Evolutionary conservation across 1,284 basidiomycete species (phyloP).

Genomic region (Ceratobasidium sp.): DNA sequence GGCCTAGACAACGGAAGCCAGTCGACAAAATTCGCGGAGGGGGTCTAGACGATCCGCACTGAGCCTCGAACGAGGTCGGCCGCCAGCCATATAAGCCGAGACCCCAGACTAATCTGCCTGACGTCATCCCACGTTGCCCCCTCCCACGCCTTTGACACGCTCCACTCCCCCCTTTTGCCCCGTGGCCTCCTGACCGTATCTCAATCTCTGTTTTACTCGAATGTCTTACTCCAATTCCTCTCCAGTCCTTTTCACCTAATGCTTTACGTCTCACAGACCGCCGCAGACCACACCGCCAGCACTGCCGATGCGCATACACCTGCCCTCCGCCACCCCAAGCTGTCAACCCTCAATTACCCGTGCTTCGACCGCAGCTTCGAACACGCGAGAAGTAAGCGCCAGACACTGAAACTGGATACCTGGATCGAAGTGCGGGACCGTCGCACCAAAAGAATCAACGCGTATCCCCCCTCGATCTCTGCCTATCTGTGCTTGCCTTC

Average conservation of each 20-base stretch:
- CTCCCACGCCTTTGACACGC: neutral
- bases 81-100: neutral
- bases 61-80: constrained; percentile 2
- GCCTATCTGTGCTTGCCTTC: neutral
- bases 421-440: neutral
- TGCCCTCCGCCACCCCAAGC: neutral
- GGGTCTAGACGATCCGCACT: neutral
- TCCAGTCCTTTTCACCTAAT: too few species aligned
- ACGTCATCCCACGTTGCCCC: constrained; percentile 2
- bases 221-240: too few species aligned
- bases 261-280: neutral
- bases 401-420: neutral
- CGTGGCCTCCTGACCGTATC: neutral
- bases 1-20: too few species aligned
- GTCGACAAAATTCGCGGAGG: constrained; percentile 2
- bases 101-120: neutral
- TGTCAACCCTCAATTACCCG: neutral
- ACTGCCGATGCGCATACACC: constrained; percentile 15
- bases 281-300: neutral
- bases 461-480: neutral
- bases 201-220: too few species aligned
- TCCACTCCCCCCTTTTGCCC: neutral
- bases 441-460: neutral
- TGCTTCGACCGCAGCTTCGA: constrained; percentile 2
- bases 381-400: neutral